phyloP scores from a whole-genome alignment of 2,329 filamentous ascomycete genomes.

The Colletotrichum sojae region DNA sequence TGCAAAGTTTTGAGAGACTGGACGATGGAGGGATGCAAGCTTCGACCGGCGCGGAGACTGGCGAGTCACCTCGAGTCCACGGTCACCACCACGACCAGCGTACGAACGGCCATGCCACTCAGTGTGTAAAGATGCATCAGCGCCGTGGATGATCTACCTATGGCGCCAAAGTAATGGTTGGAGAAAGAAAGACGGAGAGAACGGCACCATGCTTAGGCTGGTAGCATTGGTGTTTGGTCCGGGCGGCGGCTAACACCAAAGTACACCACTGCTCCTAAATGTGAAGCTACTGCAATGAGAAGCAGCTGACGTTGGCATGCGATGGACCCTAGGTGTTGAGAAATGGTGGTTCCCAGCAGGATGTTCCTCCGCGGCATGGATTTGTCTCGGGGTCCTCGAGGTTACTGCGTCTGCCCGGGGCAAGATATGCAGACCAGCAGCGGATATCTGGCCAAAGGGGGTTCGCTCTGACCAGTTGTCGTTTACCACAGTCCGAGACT shows the following conservation, averaged over 20 bases:
- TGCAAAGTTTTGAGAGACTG: conserved; percentile 17
- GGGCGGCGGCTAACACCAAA: conserved; percentile 14
- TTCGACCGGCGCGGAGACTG: conserved; percentile 15
- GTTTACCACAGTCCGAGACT: conserved; percentile 11
- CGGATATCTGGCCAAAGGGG: not conserved
- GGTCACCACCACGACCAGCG: no score
- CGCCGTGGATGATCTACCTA: not conserved
- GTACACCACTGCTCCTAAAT: conserved; percentile 26
- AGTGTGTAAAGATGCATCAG: not conserved
- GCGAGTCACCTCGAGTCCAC: no score
- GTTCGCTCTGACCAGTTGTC: not conserved
- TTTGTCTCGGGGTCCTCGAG: conserved; percentile 18
- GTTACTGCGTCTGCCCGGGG: not conserved
- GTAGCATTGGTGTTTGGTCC: conserved; percentile 9
- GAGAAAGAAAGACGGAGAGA: not conserved
- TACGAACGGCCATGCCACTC: no score
- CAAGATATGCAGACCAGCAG: conserved; percentile 28
- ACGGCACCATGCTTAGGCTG: not conserved
- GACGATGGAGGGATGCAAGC: conserved; percentile 15
- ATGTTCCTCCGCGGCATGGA: conserved; percentile 33
- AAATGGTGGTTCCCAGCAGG: conserved; percentile 28
- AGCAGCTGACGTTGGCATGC: conserved; percentile 14
- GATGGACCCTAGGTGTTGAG: conserved; percentile 36
- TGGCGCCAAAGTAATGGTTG: conserved; percentile 15
- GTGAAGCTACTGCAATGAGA: not conserved